These are phyloP conservation scores for Diophrys sp. DNA, from an alignment of 73 alveolate genomes.

Conservation along the genomic window DNA sequence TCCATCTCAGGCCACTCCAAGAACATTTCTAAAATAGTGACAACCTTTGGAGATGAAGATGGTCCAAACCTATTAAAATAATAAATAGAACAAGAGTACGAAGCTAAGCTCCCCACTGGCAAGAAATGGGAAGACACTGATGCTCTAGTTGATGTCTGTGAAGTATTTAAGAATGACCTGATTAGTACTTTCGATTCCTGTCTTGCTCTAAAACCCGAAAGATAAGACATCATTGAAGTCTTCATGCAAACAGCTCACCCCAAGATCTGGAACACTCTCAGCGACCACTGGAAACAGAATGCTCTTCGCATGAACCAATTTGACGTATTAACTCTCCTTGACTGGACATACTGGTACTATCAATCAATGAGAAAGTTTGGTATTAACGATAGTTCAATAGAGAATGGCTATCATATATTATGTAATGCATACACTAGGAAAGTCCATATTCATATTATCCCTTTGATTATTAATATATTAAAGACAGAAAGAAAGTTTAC, in stretches of 20 bases:
- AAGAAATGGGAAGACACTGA: constrained; percentile 51
- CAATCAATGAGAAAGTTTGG: constrained; percentile 55
- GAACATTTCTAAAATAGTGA: constrained; percentile 42
- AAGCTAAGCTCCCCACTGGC: constrained; percentile 27
- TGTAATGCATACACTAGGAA: constrained; percentile 45
- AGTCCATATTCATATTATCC: constrained; percentile 43
- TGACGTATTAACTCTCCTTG: constrained; percentile 32
- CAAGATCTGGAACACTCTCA: constrained; percentile 44
- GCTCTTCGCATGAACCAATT: constrained; percentile 25
- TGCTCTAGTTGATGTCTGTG: constrained; percentile 22
- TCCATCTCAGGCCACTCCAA: too few relatives aligned
- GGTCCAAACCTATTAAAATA: constrained; percentile 25
- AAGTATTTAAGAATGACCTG: constrained; percentile 47
- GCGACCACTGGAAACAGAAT: constrained; percentile 41
- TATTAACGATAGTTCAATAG: constrained; percentile 43
- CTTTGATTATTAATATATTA: constrained; percentile 37
- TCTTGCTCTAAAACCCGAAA: constrained; percentile 52
- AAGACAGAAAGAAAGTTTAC: constrained; percentile 30
- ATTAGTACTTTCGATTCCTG: constrained; percentile 68
- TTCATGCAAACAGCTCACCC: constrained; percentile 54
- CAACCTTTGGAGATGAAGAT: constrained; percentile 23
- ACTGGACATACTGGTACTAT: constrained; percentile 51
- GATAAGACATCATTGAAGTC: constrained; percentile 60
- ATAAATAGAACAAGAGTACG: constrained; percentile 27
- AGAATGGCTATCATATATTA: constrained; percentile 52